phyloP scores from a whole-genome alignment of 1,139 yeast genomes.

The Protomyces lactucae-debilis region DNA sequence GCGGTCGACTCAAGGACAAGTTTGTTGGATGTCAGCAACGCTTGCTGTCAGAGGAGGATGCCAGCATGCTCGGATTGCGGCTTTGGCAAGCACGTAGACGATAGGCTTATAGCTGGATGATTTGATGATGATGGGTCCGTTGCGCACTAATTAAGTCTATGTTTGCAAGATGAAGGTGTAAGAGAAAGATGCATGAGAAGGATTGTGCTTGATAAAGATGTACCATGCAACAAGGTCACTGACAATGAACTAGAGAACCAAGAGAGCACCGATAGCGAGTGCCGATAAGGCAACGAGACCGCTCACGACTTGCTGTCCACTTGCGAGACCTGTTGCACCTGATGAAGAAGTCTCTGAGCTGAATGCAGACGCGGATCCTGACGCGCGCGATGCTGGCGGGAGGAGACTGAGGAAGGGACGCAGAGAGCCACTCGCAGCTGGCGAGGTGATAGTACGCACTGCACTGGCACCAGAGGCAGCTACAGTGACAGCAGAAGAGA shows the following conservation, averaged over 20 bases:
- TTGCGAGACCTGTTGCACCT: background rate
- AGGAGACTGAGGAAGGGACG: background rate
- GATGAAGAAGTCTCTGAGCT: background rate
- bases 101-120: no score
- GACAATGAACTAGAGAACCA: background rate
- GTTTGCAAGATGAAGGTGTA: no score
- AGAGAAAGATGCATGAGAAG: no score
- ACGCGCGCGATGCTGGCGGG: slow-evolving; percentile 1
- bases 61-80: background rate
- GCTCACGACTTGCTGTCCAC: background rate
- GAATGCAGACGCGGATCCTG: background rate
- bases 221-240: no score
- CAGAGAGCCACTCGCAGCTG: no score
- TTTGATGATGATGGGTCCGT: background rate
- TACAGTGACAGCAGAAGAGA: no score
- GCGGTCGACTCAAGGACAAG: slow-evolving; percentile 1
- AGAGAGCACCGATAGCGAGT: background rate
- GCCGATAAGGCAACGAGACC: background rate
- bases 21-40: background rate
- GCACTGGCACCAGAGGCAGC: no score
- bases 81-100: slow-evolving; percentile 4
- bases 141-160: no score
- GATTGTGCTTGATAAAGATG: no score
- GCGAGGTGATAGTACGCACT: no score
- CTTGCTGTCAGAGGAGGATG: background rate